Conservation (phyloP, 768 basidiomycete genomes). For the Flagelloscypha sp. region DNA sequence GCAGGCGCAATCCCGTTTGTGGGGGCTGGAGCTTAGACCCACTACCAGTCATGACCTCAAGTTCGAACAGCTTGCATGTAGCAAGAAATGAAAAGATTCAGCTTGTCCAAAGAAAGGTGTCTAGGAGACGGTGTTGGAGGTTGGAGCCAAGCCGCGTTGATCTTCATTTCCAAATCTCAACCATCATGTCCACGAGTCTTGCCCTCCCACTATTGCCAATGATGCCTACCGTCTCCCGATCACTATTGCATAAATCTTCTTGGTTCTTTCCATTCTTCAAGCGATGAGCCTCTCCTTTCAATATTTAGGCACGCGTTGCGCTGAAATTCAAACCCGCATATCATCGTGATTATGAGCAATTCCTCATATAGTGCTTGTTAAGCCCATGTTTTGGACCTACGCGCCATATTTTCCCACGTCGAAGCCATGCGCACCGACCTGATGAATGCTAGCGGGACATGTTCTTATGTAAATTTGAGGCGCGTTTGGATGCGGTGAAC, state of each 20-base stretch:
- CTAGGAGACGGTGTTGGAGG: too few relatives aligned
- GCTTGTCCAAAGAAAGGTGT: too few relatives aligned
- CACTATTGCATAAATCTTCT: slow-evolving; percentile 25
- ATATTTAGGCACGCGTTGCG: slow-evolving; percentile 35
- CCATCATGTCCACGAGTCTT: too few relatives aligned
- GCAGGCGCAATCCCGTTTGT: too few relatives aligned
- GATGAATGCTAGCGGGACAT: slow-evolving; percentile 31
- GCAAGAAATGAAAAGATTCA: too few relatives aligned
- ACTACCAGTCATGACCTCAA: too few relatives aligned
- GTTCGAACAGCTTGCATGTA: too few relatives aligned
- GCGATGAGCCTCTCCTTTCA: slow-evolving; percentile 4
- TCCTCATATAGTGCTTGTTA: too few relatives aligned
- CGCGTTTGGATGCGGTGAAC: slow-evolving; percentile 27
- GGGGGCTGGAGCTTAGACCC: too few relatives aligned
- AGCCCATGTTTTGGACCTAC: slow-evolving; percentile 41
- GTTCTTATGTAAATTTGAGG: slow-evolving; percentile 34
- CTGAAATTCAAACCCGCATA: slow-evolving; percentile 36
- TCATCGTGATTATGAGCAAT: too few relatives aligned
- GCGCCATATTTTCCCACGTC: slow-evolving; percentile 24
- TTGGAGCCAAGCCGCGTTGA: too few relatives aligned
- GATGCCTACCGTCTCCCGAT: slow-evolving; percentile 31
- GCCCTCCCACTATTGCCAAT: not conserved
- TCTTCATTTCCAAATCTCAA: too few relatives aligned
- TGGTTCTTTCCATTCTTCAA: not conserved
- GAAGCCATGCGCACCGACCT: slow-evolving; percentile 11